Percentiles rank a stretch among this genome's conserved stretches.
Conservation (phyloP, 495 filamentous ascomycete genomes). For the Lepraria neglecta region DNA sequence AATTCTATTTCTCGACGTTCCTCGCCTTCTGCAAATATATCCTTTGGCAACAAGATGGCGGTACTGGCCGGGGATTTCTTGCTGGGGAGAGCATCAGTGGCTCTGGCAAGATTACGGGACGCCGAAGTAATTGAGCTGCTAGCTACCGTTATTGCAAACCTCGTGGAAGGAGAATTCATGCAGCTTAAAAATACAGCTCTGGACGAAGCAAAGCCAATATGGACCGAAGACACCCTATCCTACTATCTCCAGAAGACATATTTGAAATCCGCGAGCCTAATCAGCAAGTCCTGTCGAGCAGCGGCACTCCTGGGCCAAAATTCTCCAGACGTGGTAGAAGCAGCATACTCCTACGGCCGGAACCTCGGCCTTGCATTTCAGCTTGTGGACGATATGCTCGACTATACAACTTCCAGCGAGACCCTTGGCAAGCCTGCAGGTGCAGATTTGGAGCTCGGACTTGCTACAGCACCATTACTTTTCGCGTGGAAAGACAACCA, state of each 20-base stretch:
- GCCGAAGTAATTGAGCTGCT: slow-evolving; percentile 91
- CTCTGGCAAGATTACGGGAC: slow-evolving; percentile 80
- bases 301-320: slow-evolving; percentile 77
- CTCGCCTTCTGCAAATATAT: slow-evolving; percentile 78
- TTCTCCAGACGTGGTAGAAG: slow-evolving; percentile 73
- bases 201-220: slow-evolving; percentile 74
- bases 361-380: slow-evolving; percentile 95
- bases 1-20: slow-evolving; percentile 77
- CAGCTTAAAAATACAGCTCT: slow-evolving; percentile 91
- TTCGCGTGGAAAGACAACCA: slow-evolving; percentile 92
- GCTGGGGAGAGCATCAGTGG: slow-evolving; percentile 86
- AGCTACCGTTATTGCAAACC: slow-evolving; percentile 91
- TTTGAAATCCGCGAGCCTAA: slow-evolving; percentile 89
- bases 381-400: slow-evolving; percentile 96
- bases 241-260: slow-evolving; percentile 99
- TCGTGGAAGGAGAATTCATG: slow-evolving; percentile 99
- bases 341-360: slow-evolving; percentile 84
- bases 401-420: slow-evolving; percentile 78
- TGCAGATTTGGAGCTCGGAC: slow-evolving; percentile 85
- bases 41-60: slow-evolving; percentile 98
- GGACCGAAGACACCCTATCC: slow-evolving; percentile 76
- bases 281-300: slow-evolving; percentile 90
- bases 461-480: slow-evolving; percentile 90
- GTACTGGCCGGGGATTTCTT: slow-evolving; percentile 94
- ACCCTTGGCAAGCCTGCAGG: slow-evolving; percentile 93